phyloP scores from a whole-genome alignment of 306 rosid species.

The Inga leiocalycina region DNA sequence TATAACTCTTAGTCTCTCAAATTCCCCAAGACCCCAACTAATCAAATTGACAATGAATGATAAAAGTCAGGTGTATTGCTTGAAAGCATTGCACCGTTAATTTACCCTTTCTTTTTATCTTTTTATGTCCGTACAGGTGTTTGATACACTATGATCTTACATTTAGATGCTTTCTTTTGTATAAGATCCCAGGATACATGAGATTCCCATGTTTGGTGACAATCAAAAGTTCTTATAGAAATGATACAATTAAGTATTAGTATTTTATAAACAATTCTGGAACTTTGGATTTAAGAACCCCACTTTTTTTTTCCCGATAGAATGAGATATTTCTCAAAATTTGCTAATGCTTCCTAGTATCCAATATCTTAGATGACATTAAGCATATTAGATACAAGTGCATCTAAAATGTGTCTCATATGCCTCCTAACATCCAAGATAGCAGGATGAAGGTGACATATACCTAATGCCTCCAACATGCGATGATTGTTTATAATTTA shows the following conservation, averaged over 20 bases:
- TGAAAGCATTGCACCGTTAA: not conserved
- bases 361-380: not conserved
- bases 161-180: not conserved
- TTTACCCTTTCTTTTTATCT: not conserved
- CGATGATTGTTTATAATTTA: not conserved
- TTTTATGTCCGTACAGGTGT: not conserved
- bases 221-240: not conserved
- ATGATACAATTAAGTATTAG: not conserved
- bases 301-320: not conserved
- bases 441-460: not conserved
- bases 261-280: not conserved
- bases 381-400: not conserved
- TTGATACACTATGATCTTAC: not conserved
- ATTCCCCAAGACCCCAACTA: not conserved
- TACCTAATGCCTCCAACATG: not conserved
- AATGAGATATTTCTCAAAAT: not conserved
- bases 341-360: not conserved
- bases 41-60: constrained; percentile 4
- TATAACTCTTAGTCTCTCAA: not conserved
- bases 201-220: not conserved
- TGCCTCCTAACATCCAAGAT: not conserved
- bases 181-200: not conserved
- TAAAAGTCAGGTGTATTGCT: not conserved
- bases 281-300: not conserved
- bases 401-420: not conserved